Conservation (phyloP, 2,329 filamentous ascomycete genomes). For the Ceratocystis smalleyi region DNA sequence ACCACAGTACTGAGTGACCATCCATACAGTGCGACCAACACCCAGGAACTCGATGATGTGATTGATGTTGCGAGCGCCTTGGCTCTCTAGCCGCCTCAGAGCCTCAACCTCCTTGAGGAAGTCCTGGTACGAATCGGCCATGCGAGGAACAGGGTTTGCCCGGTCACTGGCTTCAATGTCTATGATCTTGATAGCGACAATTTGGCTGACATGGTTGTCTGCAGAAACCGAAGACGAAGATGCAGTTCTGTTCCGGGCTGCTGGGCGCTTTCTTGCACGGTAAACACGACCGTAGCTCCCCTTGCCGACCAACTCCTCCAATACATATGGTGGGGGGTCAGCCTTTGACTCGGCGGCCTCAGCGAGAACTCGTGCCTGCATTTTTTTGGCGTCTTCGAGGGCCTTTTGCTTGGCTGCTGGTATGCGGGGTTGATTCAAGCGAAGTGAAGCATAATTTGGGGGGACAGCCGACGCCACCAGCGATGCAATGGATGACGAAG, state of each 20-base stretch:
- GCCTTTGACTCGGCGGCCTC: conserved; percentile 44
- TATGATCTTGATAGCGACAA: conserved; percentile 69
- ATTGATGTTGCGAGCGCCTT: conserved; percentile 64
- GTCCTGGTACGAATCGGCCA: conserved; percentile 52
- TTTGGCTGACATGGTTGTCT: conserved; percentile 26
- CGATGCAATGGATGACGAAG: neutral
- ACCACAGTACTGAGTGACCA: conserved; percentile 73
- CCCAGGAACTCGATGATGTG: conserved; percentile 64
- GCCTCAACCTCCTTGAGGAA: conserved; percentile 54
- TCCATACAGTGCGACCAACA: conserved; percentile 69
- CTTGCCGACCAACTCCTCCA: conserved; percentile 59
- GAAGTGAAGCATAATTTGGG: neutral
- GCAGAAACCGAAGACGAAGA: neutral
- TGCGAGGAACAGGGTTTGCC: conserved; percentile 38
- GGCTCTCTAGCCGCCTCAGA: conserved; percentile 57
- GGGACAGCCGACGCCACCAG: neutral
- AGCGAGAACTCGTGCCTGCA: conserved; percentile 49
- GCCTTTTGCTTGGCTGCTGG: conserved; percentile 42
- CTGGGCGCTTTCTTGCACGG: conserved; percentile 35
- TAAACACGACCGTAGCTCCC: conserved; percentile 61
- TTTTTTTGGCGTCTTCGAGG: conserved; percentile 53
- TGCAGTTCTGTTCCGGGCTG: conserved; percentile 18
- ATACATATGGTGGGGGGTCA: conserved; percentile 48
- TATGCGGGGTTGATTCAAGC: conserved; percentile 23
- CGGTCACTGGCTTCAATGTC: conserved; percentile 66